Percentiles rank a stretch among this genome's conserved stretches.
phyloP scores from a whole-genome alignment of 73 alveolate species.

The Paramecium tetraurelia region DNA sequence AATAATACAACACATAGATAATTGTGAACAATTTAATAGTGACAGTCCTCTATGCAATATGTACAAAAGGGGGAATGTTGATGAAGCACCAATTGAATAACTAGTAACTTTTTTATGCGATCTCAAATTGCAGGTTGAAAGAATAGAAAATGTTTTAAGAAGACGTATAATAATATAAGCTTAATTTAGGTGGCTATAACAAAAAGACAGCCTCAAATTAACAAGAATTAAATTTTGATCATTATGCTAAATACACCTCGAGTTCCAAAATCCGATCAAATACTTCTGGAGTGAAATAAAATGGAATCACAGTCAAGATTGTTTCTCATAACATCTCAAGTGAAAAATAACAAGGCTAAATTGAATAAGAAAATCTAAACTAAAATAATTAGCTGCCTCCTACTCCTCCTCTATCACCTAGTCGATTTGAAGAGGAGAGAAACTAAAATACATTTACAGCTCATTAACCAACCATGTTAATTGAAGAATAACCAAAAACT shows the following conservation, averaged over 20 bases:
- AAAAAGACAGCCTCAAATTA: background rate
- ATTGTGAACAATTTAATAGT: background rate
- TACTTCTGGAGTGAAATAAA: background rate
- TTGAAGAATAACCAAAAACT: background rate
- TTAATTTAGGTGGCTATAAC: background rate
- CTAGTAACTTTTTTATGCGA: background rate
- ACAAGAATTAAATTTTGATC: background rate
- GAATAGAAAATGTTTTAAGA: background rate
- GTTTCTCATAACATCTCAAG: background rate
- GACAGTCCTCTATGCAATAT: conserved; percentile 33
- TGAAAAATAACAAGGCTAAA: background rate
- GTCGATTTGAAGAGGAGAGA: background rate
- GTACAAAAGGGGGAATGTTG: background rate
- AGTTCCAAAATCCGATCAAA: background rate
- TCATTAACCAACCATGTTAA: background rate
- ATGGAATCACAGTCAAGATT: background rate
- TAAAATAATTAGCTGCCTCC: background rate
- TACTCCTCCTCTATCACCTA: background rate
- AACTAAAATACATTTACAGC: conserved; percentile 59
- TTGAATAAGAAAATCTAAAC: background rate
- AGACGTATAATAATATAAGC: background rate
- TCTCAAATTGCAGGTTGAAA: background rate
- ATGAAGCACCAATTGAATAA: background rate
- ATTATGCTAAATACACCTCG: background rate
- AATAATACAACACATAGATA: background rate